A percentile compares a stretch with the other conserved stretches of the same genome.
phyloP scores from a whole-genome alignment of 371 early-diverging fungal species.

The Rhizopus arrhizus region DNA sequence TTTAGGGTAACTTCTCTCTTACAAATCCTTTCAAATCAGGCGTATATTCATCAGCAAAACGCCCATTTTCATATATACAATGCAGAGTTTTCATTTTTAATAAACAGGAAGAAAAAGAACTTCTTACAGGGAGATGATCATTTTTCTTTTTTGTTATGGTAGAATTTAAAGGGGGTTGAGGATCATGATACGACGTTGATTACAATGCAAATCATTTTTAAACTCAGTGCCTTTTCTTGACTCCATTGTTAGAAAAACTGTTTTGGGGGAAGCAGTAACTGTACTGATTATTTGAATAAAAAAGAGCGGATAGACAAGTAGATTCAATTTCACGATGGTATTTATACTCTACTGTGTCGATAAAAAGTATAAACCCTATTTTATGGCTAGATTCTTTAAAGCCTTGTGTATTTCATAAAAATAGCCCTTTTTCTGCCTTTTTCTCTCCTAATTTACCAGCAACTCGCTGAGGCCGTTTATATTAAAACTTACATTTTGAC shows the following conservation, averaged over 20 bases:
- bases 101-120: constrained; percentile 12
- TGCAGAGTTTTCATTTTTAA: constrained; percentile 40
- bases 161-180: background rate
- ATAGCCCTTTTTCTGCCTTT: too few relatives aligned
- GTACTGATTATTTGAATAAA: too few relatives aligned
- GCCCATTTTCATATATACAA: constrained; percentile 29
- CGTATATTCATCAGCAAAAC: constrained; percentile 46
- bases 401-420: too few relatives aligned
- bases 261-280: too few relatives aligned
- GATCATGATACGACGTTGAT: background rate
- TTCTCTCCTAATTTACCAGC: background rate
- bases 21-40: constrained; percentile 41
- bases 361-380: background rate
- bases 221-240: background rate
- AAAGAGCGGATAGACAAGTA: too few relatives aligned
- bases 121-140: constrained; percentile 3
- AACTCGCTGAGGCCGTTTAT: background rate
- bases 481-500: constrained; percentile 5
- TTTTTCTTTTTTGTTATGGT: background rate
- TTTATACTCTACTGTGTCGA: background rate
- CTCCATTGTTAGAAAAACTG: background rate
- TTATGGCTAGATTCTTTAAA: background rate
- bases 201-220: background rate
- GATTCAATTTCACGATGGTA: too few relatives aligned
- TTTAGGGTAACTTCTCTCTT: background rate